Evolutionary conservation across 2,329 filamentous ascomycete species (phyloP).

Genomic region (Diaporthe citri): DNA sequence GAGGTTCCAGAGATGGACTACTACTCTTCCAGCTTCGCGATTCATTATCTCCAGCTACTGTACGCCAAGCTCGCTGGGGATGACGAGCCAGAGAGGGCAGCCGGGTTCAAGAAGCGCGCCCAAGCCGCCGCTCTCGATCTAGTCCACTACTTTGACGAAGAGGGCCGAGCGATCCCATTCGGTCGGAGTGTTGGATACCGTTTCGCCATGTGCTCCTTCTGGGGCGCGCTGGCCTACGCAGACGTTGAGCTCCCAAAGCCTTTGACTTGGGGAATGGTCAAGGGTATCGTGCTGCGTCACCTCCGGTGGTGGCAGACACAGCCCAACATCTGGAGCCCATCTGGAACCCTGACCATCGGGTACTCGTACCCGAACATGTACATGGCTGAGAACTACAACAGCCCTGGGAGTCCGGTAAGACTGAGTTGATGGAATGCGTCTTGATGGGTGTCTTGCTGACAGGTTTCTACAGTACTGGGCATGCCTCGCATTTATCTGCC

Average conservation of each 20-base stretch:
- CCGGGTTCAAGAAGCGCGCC: constrained; percentile 78
- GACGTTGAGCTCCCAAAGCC: constrained; percentile 79
- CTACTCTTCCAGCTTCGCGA: constrained; percentile 85
- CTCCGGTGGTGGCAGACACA: constrained; percentile 85
- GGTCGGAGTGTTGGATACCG: constrained; percentile 83
- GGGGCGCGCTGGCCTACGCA: constrained; percentile 82
- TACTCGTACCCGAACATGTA: constrained; percentile 84
- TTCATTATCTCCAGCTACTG: constrained; percentile 82
- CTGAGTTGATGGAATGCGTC: neutral
- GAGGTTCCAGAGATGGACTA: constrained; percentile 77
- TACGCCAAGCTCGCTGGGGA: constrained; percentile 80
- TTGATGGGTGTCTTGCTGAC: neutral
- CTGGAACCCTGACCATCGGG: constrained; percentile 81
- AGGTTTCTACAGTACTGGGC: constrained; percentile 75
- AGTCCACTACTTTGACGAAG: constrained; percentile 80
- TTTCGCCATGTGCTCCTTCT: constrained; percentile 89
- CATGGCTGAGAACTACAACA: constrained; percentile 88
- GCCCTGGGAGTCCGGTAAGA: constrained; percentile 72
- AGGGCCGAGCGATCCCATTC: constrained; percentile 81
- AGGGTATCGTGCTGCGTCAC: constrained; percentile 80
- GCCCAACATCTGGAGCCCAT: constrained; percentile 78
- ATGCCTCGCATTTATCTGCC: constrained; percentile 80
- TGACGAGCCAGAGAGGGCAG: constrained; percentile 74
- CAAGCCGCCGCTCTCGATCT: constrained; percentile 77
- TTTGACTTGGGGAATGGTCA: constrained; percentile 83